A percentile compares a stretch with the other conserved stretches of the same genome.
These are phyloP conservation scores for Ceratocystis smalleyi DNA, from an alignment of 2,329 filamentous ascomycete species.

Conservation along the genomic window DNA sequence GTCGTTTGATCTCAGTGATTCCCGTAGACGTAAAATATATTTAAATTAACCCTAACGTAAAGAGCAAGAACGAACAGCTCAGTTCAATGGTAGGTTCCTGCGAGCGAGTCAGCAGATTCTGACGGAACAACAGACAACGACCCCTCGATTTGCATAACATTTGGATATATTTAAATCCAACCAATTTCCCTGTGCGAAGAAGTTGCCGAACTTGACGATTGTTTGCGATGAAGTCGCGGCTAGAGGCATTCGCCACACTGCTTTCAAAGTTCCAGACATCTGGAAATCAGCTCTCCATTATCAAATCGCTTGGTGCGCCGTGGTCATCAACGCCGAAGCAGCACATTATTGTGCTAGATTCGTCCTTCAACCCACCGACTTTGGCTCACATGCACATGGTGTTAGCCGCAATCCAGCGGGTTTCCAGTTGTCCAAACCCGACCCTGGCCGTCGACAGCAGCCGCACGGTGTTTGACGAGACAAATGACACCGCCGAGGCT, in stretches of 20 bases:
- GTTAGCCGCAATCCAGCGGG: constrained; percentile 28
- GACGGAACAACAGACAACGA: too few species aligned
- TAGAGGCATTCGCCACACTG: neutral
- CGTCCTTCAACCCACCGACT: constrained; percentile 54
- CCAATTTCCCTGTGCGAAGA: neutral
- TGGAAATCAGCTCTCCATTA: constrained; percentile 2
- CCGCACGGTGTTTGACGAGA: neutral
- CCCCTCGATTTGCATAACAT: too few species aligned
- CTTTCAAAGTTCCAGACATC: constrained; percentile 7
- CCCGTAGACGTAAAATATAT: too few species aligned
- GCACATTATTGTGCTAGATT: constrained; percentile 44
- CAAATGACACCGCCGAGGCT: neutral
- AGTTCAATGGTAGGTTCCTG: neutral
- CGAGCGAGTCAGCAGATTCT: too few species aligned
- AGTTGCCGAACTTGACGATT: neutral
- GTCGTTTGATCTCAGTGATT: too few species aligned
- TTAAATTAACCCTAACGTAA: too few species aligned
- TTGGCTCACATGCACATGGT: constrained; percentile 45
- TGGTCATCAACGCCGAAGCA: neutral
- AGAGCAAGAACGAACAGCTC: neutral
- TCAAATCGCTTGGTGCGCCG: constrained; percentile 1
- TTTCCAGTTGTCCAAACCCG: constrained; percentile 1
- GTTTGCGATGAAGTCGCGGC: neutral
- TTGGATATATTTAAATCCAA: neutral
- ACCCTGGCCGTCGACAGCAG: neutral